Conservation (phyloP, 192 early-diverging fungal genomes). For the Entomortierella lignicola region DNA sequence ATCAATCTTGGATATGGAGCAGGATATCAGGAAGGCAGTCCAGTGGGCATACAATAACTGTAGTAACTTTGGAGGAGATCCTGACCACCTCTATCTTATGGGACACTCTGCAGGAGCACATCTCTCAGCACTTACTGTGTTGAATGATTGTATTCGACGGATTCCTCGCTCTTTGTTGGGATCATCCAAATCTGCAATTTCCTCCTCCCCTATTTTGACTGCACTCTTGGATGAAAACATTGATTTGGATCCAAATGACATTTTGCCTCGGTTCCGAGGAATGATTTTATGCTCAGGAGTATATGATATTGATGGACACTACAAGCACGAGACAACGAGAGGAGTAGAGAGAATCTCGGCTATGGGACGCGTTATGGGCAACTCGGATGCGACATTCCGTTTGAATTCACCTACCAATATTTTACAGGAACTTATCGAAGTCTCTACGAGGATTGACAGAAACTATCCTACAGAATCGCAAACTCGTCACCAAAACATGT, state of each 20-base stretch:
- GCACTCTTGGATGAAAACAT: neutral
- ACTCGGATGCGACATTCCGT: slow-evolving; percentile 26
- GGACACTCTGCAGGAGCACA: slow-evolving; percentile 59
- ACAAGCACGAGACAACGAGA: slow-evolving; percentile 60
- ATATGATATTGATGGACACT: slow-evolving; percentile 61
- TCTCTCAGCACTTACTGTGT: slow-evolving; percentile 51
- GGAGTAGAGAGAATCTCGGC: slow-evolving; percentile 68
- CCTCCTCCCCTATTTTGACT: slow-evolving; percentile 25
- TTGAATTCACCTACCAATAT: slow-evolving; percentile 32
- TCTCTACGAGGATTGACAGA: slow-evolving; percentile 29
- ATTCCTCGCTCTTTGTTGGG: slow-evolving; percentile 26
- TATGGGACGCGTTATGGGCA: slow-evolving; percentile 69
- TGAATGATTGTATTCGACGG: slow-evolving; percentile 46
- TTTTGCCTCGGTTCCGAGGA: slow-evolving; percentile 38
- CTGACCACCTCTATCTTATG: slow-evolving; percentile 51
- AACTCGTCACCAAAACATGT: slow-evolving; percentile 30
- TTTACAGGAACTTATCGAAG: slow-evolving; percentile 32
- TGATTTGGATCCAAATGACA: slow-evolving; percentile 4
- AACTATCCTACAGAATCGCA: slow-evolving; percentile 44
- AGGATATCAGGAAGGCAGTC: slow-evolving; percentile 61
- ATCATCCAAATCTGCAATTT: slow-evolving; percentile 12
- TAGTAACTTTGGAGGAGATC: slow-evolving; percentile 50
- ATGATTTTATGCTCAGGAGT: slow-evolving; percentile 61
- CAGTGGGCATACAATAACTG: slow-evolving; percentile 59
- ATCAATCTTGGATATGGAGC: slow-evolving; percentile 24